Base-by-base conservation (phyloP, 176 grass and related monocot species). In the Dendrocalamus sinicus region DNA sequence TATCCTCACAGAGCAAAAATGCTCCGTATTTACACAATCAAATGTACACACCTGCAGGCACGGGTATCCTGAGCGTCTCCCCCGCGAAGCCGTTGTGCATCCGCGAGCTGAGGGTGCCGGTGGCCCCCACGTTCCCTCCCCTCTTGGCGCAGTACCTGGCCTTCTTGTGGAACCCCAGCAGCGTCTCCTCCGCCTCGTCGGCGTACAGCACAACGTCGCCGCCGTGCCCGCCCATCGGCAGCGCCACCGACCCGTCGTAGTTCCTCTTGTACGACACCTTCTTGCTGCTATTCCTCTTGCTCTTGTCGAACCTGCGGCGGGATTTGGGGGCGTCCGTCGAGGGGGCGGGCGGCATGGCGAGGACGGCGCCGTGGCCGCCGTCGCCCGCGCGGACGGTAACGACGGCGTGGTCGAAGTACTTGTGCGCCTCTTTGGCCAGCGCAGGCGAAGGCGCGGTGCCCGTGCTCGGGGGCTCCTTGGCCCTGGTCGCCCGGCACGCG, bases 401-500 rank as follows among this genome's bases (percentile, higher is more conserved):
- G 13, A 88, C 50, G 14, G 91, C 93, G 80, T 98, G 96, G 85
- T 98, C 96, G 23, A 98, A 98, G 88, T 93, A 98, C 37, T 98
- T 95, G 78, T 98, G 96, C 19, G 96, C 89, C 87, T 98, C 96
- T 86, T 90, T 98, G 52, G 75, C 9, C 58, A 94, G 83, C 54
- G 88, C 16, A 46, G 85, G 61, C 28, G 72, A 45, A 51, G 81
- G 67, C 19, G 68, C 19, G 75, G 32, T 32, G 45, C n/a, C 10
- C 8, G 48, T 30, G 50, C 11, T 20, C 60, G 72, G 16, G 66
- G 70, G 16, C 20, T 90, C 91, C 86, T 88, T 92, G 41, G 89
- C 73, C 46, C 87, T 90, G n/a, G 91, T 43, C 30, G 78, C 75
- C 72, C 89, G 83, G 83, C 96, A 94, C 44, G 86, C 83, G 77